These are phyloP conservation scores for Boletus semigastroideus DNA, from an alignment of 1,284 basidiomycete genomes.

Conservation along the genomic window DNA sequence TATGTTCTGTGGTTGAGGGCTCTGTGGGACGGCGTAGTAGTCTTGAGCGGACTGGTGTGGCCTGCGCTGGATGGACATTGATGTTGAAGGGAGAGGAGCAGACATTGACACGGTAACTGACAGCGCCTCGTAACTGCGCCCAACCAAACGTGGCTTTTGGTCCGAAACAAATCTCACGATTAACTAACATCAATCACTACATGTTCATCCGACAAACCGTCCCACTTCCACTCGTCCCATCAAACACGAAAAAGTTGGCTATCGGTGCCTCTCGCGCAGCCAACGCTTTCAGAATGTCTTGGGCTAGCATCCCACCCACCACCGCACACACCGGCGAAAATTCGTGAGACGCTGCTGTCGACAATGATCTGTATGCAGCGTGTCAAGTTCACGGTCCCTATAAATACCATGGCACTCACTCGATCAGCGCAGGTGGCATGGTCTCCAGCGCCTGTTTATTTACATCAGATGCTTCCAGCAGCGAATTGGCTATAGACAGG, in stretches of 20 bases:
- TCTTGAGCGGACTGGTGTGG: slow-evolving; percentile 31
- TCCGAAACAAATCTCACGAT: slow-evolving; percentile 14
- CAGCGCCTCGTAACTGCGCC: slow-evolving; percentile 4
- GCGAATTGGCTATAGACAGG: slow-evolving; percentile 55
- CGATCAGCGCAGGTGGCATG: slow-evolving; percentile 56
- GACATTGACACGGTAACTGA: slow-evolving; percentile 10
- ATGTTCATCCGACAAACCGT: slow-evolving; percentile 61
- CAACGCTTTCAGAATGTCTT: slow-evolving; percentile 92
- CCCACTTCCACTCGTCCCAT: slow-evolving; percentile 77
- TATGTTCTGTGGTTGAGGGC: slow-evolving; percentile 38
- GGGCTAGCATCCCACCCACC: slow-evolving; percentile 90
- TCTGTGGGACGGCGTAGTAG: slow-evolving; percentile 52
- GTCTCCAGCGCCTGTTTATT: slow-evolving; percentile 63
- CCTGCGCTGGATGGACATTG: slow-evolving; percentile 36
- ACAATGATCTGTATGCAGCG: slow-evolving; percentile 47
- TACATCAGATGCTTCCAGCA: slow-evolving; percentile 64
- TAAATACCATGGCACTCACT: slow-evolving; percentile 40
- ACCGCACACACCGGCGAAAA: slow-evolving; percentile 91
- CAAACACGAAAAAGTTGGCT: slow-evolving; percentile 89
- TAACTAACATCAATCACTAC: slow-evolving; percentile 7
- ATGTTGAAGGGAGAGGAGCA: slow-evolving; percentile 2
- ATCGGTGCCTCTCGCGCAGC: slow-evolving; percentile 90
- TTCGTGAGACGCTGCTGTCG: slow-evolving; percentile 76
- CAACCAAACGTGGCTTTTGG: slow-evolving; percentile 30
- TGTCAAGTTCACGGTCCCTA: slow-evolving; percentile 9